A percentile compares a stretch with the other conserved stretches of the same genome.
Conservation (phyloP, 2,329 filamentous ascomycete genomes). For the Teratosphaeria zuluensis region DNA sequence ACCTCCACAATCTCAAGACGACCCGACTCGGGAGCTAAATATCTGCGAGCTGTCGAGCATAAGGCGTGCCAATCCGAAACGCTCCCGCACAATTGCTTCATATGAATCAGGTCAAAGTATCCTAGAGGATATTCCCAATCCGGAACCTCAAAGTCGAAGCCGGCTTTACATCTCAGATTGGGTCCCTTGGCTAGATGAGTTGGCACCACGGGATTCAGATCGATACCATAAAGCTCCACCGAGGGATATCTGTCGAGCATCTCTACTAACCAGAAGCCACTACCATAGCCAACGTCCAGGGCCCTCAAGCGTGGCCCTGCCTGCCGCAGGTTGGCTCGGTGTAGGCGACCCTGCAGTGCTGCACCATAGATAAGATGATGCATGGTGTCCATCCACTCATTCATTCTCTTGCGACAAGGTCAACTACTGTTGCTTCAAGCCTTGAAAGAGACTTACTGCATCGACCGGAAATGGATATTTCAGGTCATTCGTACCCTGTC, state of each 20-base stretch:
- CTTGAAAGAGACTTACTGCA: background rate
- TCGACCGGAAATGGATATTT: slow-evolving; percentile 3
- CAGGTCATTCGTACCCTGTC: background rate
- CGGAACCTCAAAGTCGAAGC: slow-evolving; percentile 54
- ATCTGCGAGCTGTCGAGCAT: slow-evolving; percentile 55
- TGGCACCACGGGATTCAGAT: slow-evolving; percentile 8
- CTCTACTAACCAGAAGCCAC: slow-evolving; percentile 84
- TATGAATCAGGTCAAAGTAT: slow-evolving; percentile 74
- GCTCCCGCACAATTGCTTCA: slow-evolving; percentile 69
- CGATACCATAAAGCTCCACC: slow-evolving; percentile 17
- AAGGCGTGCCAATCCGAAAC: slow-evolving; percentile 65
- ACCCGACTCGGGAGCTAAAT: slow-evolving; percentile 1
- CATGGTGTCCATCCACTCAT: slow-evolving; percentile 6
- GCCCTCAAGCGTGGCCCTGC: slow-evolving; percentile 23
- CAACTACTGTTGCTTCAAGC: background rate
- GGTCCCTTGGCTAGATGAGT: background rate
- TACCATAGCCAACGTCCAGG: slow-evolving; percentile 68
- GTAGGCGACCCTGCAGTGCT: slow-evolving; percentile 1
- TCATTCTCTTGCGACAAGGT: slow-evolving; percentile 2
- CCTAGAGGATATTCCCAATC: slow-evolving; percentile 58
- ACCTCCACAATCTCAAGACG: slow-evolving; percentile 2
- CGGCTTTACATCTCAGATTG: slow-evolving; percentile 1
- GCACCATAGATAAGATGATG: slow-evolving; percentile 5
- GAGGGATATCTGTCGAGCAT: slow-evolving; percentile 55
- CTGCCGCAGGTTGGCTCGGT: background rate